These are phyloP conservation scores for Saprolegnia parasitica DNA, from an alignment of 352 stramenopile species.

Conservation along the genomic window DNA sequence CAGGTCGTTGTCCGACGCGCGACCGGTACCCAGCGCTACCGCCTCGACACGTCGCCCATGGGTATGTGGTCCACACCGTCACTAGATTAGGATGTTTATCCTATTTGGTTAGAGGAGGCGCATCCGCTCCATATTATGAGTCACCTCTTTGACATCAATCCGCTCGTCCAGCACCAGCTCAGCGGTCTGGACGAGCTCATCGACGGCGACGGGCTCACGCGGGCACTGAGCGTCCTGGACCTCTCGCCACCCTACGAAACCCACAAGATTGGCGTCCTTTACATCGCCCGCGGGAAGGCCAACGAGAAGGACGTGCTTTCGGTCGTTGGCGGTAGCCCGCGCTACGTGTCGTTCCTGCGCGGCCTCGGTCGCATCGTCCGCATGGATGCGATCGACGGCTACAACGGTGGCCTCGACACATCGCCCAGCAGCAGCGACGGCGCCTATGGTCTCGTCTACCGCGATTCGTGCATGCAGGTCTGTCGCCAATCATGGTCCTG, in stretches of 20 bases:
- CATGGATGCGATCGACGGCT: slow-evolving; percentile 59
- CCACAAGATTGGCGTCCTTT: slow-evolving; percentile 82
- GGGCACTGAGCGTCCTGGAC: slow-evolving; percentile 73
- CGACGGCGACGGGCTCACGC: slow-evolving; percentile 45
- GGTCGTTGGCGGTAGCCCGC: slow-evolving; percentile 62
- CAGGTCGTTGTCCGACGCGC: slow-evolving; percentile 48
- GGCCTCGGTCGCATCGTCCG: slow-evolving; percentile 61
- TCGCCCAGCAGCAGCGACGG: slow-evolving; percentile 54
- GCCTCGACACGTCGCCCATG: slow-evolving; percentile 29
- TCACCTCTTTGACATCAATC: slow-evolving; percentile 64
- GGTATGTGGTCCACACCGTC: neutral
- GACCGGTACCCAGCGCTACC: slow-evolving; percentile 51
- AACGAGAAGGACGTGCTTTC: slow-evolving; percentile 65
- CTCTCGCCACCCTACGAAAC: slow-evolving; percentile 77
- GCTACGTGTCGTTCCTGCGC: slow-evolving; percentile 70
- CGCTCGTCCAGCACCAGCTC: slow-evolving; percentile 31
- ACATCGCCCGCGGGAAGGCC: slow-evolving; percentile 50
- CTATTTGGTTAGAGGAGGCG: neutral
- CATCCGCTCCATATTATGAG: slow-evolving; percentile 78
- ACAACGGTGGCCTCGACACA: slow-evolving; percentile 73
- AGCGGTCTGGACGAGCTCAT: slow-evolving; percentile 51
- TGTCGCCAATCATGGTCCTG: neutral
- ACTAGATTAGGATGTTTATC: neutral
- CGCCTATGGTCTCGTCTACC: slow-evolving; percentile 68
- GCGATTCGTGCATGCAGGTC: slow-evolving; percentile 64